These are phyloP conservation scores for Neopestalotiopsis sp. DNA, from an alignment of 2,329 filamentous ascomycete genomes.

Conservation along the genomic window DNA sequence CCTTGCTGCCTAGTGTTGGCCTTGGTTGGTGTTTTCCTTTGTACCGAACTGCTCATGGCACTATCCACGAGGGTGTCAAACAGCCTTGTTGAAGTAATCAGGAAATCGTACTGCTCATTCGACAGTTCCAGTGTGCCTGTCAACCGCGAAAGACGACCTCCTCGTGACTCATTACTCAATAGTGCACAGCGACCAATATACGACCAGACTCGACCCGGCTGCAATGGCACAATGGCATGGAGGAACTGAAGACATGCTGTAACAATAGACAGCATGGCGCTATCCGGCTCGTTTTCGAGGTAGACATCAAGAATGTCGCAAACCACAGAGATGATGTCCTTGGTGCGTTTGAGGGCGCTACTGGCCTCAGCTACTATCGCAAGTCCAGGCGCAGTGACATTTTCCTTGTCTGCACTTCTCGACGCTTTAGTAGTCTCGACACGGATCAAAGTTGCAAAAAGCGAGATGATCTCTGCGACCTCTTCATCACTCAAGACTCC, in stretches of 20 bases:
- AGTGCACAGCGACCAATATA: constrained; percentile 83
- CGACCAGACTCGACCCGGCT: constrained; percentile 88
- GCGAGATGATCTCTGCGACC: constrained; percentile 73
- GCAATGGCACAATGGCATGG: constrained; percentile 71
- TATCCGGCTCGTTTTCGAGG: constrained; percentile 66
- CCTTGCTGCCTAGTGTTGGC: constrained; percentile 49
- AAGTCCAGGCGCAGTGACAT: constrained; percentile 40
- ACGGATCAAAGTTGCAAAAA: constrained; percentile 74
- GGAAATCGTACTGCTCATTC: constrained; percentile 75
- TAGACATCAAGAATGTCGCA: constrained; percentile 83
- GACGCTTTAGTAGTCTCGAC: constrained; percentile 48
- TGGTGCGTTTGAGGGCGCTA: constrained; percentile 59
- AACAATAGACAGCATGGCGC: constrained; percentile 68
- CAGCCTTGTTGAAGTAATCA: constrained; percentile 74
- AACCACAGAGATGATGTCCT: constrained; percentile 80
- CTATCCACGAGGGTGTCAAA: constrained; percentile 80
- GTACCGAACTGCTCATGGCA: constrained; percentile 71
- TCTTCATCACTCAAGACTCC: constrained; percentile 63
- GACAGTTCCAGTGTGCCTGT: constrained; percentile 84
- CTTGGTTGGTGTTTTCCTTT: constrained; percentile 64
- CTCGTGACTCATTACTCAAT: constrained; percentile 76
- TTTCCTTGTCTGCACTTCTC: constrained; percentile 24
- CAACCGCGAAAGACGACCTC: constrained; percentile 77
- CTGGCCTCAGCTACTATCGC: constrained; percentile 63
- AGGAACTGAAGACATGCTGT: constrained; percentile 81